Evolutionary conservation across 139 green algal species (phyloP).

Genomic region (Picochlorum sp.): DNA sequence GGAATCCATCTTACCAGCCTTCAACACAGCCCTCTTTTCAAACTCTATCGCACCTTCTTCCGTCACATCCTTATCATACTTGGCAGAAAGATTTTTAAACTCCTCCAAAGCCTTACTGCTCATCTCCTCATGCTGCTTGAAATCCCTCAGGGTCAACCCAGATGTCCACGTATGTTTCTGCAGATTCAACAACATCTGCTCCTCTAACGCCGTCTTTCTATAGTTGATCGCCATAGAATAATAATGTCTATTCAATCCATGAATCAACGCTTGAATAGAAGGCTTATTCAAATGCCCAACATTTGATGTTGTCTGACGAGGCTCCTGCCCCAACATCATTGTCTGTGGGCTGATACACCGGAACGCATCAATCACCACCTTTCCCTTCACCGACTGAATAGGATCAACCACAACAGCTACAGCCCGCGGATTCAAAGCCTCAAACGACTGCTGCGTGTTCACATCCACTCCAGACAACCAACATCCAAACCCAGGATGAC

Average conservation of each 20-base stretch:
- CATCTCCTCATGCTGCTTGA: constrained; percentile 46
- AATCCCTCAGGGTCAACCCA: constrained; percentile 71
- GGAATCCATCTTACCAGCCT: constrained; percentile 89
- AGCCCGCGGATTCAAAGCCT: constrained; percentile 89
- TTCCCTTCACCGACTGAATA: constrained; percentile 95
- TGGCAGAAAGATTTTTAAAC: constrained; percentile 59
- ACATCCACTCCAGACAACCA: constrained; percentile 99
- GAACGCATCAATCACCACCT: constrained; percentile 90
- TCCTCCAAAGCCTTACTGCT: constrained; percentile 80
- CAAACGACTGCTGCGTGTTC: constrained; percentile 99
- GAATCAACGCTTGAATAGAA: constrained; percentile 95
- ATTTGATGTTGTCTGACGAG: constrained; percentile 96
- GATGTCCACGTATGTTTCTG: constrained; percentile 85
- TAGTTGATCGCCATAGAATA: constrained; percentile 99
- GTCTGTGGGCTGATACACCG: constrained; percentile 81
- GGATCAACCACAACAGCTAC: constrained; percentile 97
- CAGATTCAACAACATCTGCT: constrained; percentile 98
- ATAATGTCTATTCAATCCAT: constrained; percentile 98
- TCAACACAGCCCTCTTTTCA: constrained; percentile 76
- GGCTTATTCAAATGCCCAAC: constrained; percentile 97
- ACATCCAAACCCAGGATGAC: constrained; percentile 97
- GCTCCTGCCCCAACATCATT: constrained; percentile 99
- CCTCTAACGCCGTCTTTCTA: constrained; percentile 96
- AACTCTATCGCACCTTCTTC: constrained; percentile 81
- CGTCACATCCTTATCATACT: constrained; percentile 78